A percentile compares a stretch with the other conserved stretches of the same genome.
Evolutionary conservation across 192 early-diverging fungal species (phyloP).

Genomic region (Linnemannia zychae): DNA sequence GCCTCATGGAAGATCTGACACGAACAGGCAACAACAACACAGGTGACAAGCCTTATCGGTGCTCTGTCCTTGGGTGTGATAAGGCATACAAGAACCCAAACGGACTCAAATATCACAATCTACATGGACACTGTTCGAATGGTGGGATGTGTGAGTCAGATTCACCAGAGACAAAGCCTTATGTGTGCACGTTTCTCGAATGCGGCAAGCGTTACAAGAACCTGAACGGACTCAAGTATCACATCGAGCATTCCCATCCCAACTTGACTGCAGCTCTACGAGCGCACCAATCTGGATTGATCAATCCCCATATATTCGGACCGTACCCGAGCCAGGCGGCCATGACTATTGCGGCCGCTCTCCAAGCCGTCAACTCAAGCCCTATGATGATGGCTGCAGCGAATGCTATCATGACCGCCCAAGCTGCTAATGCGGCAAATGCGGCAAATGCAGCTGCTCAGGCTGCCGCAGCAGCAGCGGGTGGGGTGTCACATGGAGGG

Average conservation of each 20-base stretch:
- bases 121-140: conserved; percentile 90
- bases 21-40: not conserved
- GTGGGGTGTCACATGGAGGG: not conserved
- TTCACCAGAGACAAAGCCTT: conserved; percentile 63
- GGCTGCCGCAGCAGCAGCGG: not conserved
- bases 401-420: conserved; percentile 24
- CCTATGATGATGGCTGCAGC: conserved; percentile 41
- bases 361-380: conserved; percentile 22
- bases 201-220: conserved; percentile 83
- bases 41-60: conserved; percentile 89
- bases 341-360: conserved; percentile 20
- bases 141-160: conserved; percentile 27
- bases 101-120: conserved; percentile 97
- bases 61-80: conserved; percentile 86
- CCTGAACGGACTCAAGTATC: conserved; percentile 83
- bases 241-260: conserved; percentile 69
- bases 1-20: conserved; percentile 34
- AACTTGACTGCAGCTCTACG: conserved; percentile 23
- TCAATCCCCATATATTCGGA: conserved; percentile 23
- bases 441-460: not conserved
- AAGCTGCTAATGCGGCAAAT: conserved; percentile 12
- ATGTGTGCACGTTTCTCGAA: conserved; percentile 72
- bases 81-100: conserved; percentile 99
- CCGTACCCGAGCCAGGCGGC: conserved; percentile 19
- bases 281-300: conserved; percentile 25